Evolutionary conservation across 441 rosid species (phyloP).

Genomic region (Erysimum cheiri): DNA sequence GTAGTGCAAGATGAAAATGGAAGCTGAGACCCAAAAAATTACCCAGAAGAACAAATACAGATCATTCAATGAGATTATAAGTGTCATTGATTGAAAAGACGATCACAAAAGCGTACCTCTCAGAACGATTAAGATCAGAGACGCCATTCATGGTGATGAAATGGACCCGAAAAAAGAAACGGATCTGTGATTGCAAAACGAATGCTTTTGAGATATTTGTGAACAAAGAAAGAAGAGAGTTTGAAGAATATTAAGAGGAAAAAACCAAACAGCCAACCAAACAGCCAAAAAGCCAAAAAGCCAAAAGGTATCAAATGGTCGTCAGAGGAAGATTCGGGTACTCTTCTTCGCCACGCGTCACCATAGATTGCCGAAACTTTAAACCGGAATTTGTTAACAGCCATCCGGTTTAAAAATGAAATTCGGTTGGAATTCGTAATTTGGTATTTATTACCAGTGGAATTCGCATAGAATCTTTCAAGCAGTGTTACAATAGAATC

Average conservation of each 20-base stretch:
- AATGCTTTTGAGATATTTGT: conserved; percentile 16
- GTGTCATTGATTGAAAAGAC: background rate
- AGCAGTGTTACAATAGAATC: background rate
- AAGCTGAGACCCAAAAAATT: background rate
- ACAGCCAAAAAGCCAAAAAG: no score
- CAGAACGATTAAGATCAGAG: conserved; percentile 32
- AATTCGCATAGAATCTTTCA: background rate
- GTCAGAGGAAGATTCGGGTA: conserved; percentile 35
- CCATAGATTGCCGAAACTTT: background rate
- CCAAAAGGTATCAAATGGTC: conserved; percentile 26
- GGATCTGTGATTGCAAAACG: conserved; percentile 9
- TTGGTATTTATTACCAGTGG: background rate
- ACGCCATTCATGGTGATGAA: conserved; percentile 36
- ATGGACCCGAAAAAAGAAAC: background rate
- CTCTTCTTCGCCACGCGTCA: conserved; percentile 38
- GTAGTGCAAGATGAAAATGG: background rate
- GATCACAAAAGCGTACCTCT: conserved; percentile 32
- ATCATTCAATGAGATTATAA: conserved; percentile 17
- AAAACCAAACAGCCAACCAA: background rate
- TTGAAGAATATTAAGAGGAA: conserved; percentile 13
- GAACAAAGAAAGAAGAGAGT: background rate
- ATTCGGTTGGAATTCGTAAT: background rate
- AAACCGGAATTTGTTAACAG: conserved; percentile 7
- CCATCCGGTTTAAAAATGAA: conserved; percentile 17
- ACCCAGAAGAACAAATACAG: conserved; percentile 5